Evolutionary conservation across 1,139 yeast genomes (phyloP), one percentile per base, ranked within the genome.

Genomic region (Blastobotrys serpentis): DNA sequence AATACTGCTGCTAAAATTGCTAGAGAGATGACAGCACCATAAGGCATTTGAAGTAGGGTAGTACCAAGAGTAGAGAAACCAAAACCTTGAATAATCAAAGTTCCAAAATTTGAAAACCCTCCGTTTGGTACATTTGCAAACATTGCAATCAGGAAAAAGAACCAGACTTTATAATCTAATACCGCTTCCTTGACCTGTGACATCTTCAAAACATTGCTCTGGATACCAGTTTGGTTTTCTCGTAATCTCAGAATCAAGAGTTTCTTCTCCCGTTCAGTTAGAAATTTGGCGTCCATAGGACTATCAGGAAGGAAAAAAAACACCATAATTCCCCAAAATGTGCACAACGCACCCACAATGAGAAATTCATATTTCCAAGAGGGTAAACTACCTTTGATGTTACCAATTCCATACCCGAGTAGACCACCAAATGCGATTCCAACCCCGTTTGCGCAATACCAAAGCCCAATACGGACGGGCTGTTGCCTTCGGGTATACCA

Each of bases 401-500:
- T 77, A 1, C 82, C 79, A 55, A 81, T 72, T 2, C 75, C 70
- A 46, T 71, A 69, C 3, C 65, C 61, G 14, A 62, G 40, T 33
- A 52, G 49, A 2, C 60, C 55, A 8, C 67, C 67, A 37, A 61
- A 51, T 23, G 79, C 79, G 22, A 70, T 66, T 13, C 73, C 68
- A n/a, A 55, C 21, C 2, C 61, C 61, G 32, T 52, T 47, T 49
- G 52, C 50, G 26, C 54, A 36, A 41, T 50, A 56, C 60, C 60
- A 58, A 8, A 48, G 26, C 16, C 56, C 60, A 25, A 48, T 68
- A 58, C 82, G 72, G 44, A 71, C 63, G 52, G 72, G 77, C 49
- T 70, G 79, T 62, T 77, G 82, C 33, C 69, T 75, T 56, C 67
- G 70, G 43, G 70, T 75, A 64, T 77, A 80, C 74, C 78, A 81